Conservation (phyloP, 805 yeast species). For the Kurtzmaniella cleridarum region DNA sequence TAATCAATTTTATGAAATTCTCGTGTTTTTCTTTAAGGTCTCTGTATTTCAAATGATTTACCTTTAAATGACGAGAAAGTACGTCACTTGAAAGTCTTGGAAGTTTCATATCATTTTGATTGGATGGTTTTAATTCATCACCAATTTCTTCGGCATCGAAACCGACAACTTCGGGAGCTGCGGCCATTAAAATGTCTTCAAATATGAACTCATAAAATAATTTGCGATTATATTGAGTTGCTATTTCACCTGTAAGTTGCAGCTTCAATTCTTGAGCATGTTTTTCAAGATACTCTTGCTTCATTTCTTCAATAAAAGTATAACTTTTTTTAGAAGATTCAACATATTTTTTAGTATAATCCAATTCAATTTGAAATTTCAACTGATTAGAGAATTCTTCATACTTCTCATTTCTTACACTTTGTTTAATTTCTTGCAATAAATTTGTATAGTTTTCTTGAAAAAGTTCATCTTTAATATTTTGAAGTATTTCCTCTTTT, state of each 20-base stretch:
- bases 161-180: constrained; percentile 10
- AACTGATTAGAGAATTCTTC: neutral
- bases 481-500: constrained; percentile 6
- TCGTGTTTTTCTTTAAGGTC: constrained; percentile 23
- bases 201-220: constrained; percentile 8
- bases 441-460: neutral
- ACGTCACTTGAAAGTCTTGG: constrained; percentile 10
- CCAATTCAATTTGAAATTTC: neutral
- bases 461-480: constrained; percentile 6
- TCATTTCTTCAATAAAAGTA: neutral
- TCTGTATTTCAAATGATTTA: constrained; percentile 13
- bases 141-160: constrained; percentile 13
- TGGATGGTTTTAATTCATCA: constrained; percentile 6
- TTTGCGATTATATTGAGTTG: neutral
- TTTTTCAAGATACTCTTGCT: constrained; percentile 1
- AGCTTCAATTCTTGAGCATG: neutral
- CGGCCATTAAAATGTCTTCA: constrained; percentile 7
- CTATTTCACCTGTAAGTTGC: neutral
- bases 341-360: neutral
- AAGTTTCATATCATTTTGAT: constrained; percentile 8
- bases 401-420: neutral
- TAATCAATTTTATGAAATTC: constrained; percentile 19
- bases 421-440: neutral
- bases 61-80: constrained; percentile 9
- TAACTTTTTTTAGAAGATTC: neutral